Evolutionary conservation across 495 filamentous ascomycete species (phyloP), one percentile per base, ranked within the genome.

Genomic region (Rostrohypoxylon terebratum): DNA sequence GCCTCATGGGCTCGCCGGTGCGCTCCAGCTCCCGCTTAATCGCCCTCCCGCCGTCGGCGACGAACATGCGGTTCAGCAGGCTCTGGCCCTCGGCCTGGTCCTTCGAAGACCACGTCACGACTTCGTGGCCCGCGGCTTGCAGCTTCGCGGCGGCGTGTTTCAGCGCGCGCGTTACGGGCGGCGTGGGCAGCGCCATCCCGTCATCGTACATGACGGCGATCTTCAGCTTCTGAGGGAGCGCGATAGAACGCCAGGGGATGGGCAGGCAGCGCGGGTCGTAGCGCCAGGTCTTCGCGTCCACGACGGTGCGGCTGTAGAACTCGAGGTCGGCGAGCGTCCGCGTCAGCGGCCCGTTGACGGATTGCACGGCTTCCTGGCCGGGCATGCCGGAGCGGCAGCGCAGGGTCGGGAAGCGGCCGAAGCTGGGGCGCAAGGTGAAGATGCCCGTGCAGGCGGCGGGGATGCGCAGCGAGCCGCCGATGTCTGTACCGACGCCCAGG

Each of bases 371-470:
- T 78, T 97, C 94, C 75, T 97, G 94, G 0, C 94, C 94, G 0
- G 90, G 85, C 92, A 96, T 93, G 68, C 90, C 92, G 13, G 93
- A 94, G 55, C 86, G 87, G 71, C 90, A 90, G 6, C 93, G 92
- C 47, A 83, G 82, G 71, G 93, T 94, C 2, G 93, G 93, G 89
- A 94, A 96, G 20, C 94, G 86, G 25, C 94, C 93, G 33, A 90
- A 93, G 10, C 90, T 93, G 75, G 94, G 94, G 50, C 93, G 89
- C 11, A 97, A 78, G 0, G 90, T 90, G 78, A 95, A 96, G 75
- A 94, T 92, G 0, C 94, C 94, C 34, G 90, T 91, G 84, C 92
- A 97, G 36, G 94, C 92, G 4, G 94, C 93, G 6, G 94, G 94
- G n/a, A 88, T 91, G 59, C 94, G 88, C 4, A 97, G 90, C 0